A percentile compares a stretch with the other conserved stretches of the same genome.
These are phyloP conservation scores for Monosporascus sp. DNA, from an alignment of 2,329 filamentous ascomycete genomes.

Conservation along the genomic window DNA sequence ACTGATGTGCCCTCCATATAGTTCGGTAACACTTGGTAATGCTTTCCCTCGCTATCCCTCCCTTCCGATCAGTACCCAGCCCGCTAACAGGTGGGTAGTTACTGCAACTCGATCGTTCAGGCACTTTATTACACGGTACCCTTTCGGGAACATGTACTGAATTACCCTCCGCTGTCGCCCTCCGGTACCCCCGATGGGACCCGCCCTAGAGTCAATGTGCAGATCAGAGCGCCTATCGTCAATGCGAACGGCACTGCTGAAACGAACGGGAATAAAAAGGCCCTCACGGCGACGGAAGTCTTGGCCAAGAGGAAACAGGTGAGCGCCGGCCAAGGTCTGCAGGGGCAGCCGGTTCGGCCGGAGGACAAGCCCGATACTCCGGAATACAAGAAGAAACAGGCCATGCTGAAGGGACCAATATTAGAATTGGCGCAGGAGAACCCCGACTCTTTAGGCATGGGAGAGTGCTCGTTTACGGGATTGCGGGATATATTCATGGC, in stretches of 20 bases:
- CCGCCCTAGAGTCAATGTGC: constrained; percentile 52
- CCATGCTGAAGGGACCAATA: constrained; percentile 80
- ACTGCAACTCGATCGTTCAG: constrained; percentile 97
- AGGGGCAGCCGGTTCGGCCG: constrained; percentile 54
- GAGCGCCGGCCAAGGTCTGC: constrained; percentile 48
- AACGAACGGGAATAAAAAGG: constrained; percentile 47
- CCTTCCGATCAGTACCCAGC: constrained; percentile 9
- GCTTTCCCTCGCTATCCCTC: constrained; percentile 14
- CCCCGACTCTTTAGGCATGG: constrained; percentile 78
- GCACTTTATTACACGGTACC: constrained; percentile 92
- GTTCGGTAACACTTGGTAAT: constrained; percentile 96
- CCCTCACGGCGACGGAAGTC: constrained; percentile 50
- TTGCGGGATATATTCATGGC: constrained; percentile 95
- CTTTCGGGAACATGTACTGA: constrained; percentile 91
- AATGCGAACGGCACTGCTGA: constrained; percentile 40
- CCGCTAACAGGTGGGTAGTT: constrained; percentile 50
- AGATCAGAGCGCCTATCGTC: constrained; percentile 51
- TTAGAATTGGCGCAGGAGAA: constrained; percentile 81
- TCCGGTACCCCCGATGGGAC: constrained; percentile 62
- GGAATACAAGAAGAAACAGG: constrained; percentile 97
- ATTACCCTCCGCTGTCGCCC: constrained; percentile 72
- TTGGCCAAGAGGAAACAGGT: constrained; percentile 52
- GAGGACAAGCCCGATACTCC: constrained; percentile 94
- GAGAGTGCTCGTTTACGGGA: constrained; percentile 89
- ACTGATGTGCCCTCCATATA: constrained; percentile 37